Percentiles rank a stretch among this genome's conserved stretches.
phyloP scores from a whole-genome alignment of 495 filamentous ascomycete genomes.

The Hypoxylon lienhwacheense region DNA sequence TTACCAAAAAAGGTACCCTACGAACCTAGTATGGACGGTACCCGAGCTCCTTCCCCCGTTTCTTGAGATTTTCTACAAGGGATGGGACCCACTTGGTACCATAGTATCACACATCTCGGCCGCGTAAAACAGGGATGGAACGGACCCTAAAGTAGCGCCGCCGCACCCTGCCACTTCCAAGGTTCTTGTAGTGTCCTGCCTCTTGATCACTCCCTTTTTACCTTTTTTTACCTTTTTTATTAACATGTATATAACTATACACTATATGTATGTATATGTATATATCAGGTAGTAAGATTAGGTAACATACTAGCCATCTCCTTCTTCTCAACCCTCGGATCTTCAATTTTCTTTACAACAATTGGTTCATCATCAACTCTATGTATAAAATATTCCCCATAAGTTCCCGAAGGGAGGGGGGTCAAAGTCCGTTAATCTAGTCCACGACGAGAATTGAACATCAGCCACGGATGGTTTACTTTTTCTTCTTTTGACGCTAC shows the following conservation, averaged over 20 bases:
- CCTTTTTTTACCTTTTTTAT: constrained; percentile 18
- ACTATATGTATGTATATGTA: too few species aligned
- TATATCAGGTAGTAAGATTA: too few species aligned
- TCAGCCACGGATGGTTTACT: neutral
- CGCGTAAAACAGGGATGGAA: constrained; percentile 29
- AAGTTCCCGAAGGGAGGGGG: too few species aligned
- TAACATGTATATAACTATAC: too few species aligned
- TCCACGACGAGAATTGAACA: constrained; percentile 10
- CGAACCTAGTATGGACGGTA: neutral
- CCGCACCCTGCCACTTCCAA: neutral
- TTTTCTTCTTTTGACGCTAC: neutral
- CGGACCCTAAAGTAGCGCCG: constrained; percentile 25
- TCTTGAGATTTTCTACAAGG: constrained; percentile 25
- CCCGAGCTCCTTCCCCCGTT: constrained; percentile 1
- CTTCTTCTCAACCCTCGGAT: constrained; percentile 21
- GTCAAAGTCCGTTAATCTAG: too few species aligned
- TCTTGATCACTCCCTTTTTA: constrained; percentile 9
- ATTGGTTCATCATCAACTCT: constrained; percentile 16
- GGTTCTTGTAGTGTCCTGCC: too few species aligned
- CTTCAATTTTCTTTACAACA: constrained; percentile 15
- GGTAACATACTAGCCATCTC: neutral
- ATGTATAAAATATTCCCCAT: too few species aligned
- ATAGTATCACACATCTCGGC: constrained; percentile 17
- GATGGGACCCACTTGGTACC: constrained; percentile 11
- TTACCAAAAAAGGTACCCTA: neutral